Evolutionary conservation across 257 asterid genomes (phyloP).

Genomic region (Salvia rosmarinus): DNA sequence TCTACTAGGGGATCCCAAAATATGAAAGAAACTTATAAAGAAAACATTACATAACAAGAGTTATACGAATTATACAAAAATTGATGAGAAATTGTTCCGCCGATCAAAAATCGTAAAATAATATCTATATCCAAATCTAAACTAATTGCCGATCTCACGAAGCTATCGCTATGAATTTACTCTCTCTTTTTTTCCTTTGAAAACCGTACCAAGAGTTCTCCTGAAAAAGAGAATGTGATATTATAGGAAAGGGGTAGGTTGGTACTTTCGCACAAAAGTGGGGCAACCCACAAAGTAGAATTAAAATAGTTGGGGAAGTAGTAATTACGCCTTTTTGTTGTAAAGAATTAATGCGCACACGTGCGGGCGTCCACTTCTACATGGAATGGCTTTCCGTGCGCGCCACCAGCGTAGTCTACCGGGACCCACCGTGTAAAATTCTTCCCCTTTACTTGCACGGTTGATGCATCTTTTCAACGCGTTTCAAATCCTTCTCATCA

Average conservation of each 20-base stretch:
- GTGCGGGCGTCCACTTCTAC: conserved; percentile 57
- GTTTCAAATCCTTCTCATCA: neutral
- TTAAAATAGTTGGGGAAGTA: neutral
- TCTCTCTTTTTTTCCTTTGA: too few relatives aligned
- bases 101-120: too few relatives aligned
- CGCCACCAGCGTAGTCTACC: conserved; percentile 17
- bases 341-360: conserved; percentile 53
- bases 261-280: conserved; percentile 13
- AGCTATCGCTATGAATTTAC: too few relatives aligned
- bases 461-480: conserved; percentile 33
- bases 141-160: too few relatives aligned
- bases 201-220: too few relatives aligned
- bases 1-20: too few relatives aligned
- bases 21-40: too few relatives aligned
- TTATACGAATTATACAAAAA: too few relatives aligned
- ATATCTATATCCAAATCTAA: too few relatives aligned
- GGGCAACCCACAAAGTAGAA: neutral
- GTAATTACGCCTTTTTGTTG: conserved; percentile 40
- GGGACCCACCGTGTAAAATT: conserved; percentile 51
- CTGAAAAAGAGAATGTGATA: too few relatives aligned
- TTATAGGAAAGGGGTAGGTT: conserved; percentile 13
- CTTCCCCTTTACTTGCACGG: conserved; percentile 54
- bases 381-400: conserved; percentile 41
- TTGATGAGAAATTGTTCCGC: too few relatives aligned
- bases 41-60: too few relatives aligned